These are phyloP conservation scores for Globisporangium ultimum DNA, from an alignment of 352 stramenopile genomes.

Conservation along the genomic window DNA sequence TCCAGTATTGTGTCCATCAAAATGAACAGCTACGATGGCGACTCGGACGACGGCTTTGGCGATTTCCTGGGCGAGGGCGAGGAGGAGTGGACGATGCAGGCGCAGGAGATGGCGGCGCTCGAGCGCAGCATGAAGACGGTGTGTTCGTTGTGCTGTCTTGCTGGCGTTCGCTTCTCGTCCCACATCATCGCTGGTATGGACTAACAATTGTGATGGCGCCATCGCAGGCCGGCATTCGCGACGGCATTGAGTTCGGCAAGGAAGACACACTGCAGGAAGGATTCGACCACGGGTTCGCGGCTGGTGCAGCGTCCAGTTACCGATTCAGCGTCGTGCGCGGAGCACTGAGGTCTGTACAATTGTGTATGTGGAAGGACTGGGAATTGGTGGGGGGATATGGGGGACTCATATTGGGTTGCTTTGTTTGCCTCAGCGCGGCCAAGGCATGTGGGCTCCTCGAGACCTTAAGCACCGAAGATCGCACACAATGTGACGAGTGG, in stretches of 20 bases:
- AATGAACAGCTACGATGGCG: constrained; percentile 6
- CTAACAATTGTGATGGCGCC: too few relatives aligned
- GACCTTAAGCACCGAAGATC: background rate
- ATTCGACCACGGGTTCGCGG: constrained; percentile 57
- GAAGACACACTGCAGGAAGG: constrained; percentile 66
- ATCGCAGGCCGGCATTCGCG: constrained; percentile 53
- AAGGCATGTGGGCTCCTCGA: constrained; percentile 6
- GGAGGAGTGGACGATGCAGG: constrained; percentile 35
- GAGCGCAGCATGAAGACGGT: constrained; percentile 65
- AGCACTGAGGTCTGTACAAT: constrained; percentile 30
- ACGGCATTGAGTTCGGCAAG: constrained; percentile 69
- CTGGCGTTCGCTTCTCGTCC: too few relatives aligned
- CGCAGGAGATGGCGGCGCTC: constrained; percentile 49
- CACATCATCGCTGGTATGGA: too few relatives aligned
- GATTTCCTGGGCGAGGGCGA: constrained; percentile 62
- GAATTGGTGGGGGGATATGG: background rate
- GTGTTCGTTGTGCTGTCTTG: constrained; percentile 9
- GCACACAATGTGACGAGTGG: background rate
- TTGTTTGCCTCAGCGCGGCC: constrained; percentile 1
- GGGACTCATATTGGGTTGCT: background rate
- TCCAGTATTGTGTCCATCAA: background rate
- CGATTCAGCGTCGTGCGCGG: constrained; percentile 47
- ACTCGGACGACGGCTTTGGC: constrained; percentile 57
- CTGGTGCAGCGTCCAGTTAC: constrained; percentile 33
- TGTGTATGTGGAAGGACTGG: constrained; percentile 1